Evolutionary conservation across 148 eudicot species (phyloP).

Genomic region (Dysphania ambrosioides): DNA sequence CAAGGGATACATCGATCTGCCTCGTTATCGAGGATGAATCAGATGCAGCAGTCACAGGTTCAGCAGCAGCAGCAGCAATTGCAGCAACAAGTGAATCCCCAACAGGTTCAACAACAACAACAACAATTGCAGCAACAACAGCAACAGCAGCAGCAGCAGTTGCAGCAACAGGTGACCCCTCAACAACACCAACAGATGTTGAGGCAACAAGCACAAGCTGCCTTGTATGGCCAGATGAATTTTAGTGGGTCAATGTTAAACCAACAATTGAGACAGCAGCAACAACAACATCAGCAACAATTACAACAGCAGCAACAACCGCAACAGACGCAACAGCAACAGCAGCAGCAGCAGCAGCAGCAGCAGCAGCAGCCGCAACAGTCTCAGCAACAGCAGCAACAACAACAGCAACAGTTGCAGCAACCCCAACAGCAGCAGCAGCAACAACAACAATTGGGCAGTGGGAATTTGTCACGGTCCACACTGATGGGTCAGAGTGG

Average conservation of each 20-base stretch:
- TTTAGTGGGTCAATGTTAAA: conserved; percentile 44
- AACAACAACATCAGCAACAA: conserved; percentile 19
- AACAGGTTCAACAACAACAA: conserved; percentile 36
- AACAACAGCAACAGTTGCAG: conserved; percentile 20
- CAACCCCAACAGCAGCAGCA: conserved; percentile 31
- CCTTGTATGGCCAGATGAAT: conserved; percentile 56
- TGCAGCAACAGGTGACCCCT: conserved; percentile 32
- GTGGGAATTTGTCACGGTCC: conserved; percentile 52
- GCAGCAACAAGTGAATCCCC: conserved; percentile 31
- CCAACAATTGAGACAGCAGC: conserved; percentile 44
- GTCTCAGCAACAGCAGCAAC: conserved; percentile 32
- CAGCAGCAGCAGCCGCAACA: conserved; percentile 36
- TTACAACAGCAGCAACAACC: conserved; percentile 36
- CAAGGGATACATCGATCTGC: conserved; percentile 34
- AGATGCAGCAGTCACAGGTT: conserved; percentile 27
- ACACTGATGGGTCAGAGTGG: conserved; percentile 54
- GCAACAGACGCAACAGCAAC: conserved; percentile 32
- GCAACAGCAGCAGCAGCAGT: conserved; percentile 26
- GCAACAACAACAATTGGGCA: conserved; percentile 38
- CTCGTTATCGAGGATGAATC: conserved; percentile 39
- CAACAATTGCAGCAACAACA: conserved; percentile 35
- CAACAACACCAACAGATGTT: conserved; percentile 30
- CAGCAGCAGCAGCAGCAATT: conserved; percentile 20
- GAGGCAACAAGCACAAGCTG: conserved; percentile 37
- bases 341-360: conserved; percentile 28